A percentile compares a stretch with the other conserved stretches of the same genome.
Evolutionary conservation across 768 basidiomycete species (phyloP).

Genomic region (Coprinopsis sp.): DNA sequence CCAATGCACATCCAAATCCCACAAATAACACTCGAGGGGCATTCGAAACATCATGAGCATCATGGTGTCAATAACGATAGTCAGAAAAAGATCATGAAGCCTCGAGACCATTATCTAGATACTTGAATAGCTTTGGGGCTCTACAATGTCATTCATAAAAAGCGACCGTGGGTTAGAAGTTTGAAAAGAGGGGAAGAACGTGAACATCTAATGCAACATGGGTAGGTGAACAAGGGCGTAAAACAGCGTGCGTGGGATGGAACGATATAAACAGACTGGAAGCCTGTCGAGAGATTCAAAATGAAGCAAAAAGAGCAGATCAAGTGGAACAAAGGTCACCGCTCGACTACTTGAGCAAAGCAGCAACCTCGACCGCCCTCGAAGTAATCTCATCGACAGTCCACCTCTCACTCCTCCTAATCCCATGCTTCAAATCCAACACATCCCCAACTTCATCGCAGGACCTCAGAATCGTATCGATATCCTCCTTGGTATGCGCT

Average conservation of each 20-base stretch:
- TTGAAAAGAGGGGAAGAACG: no score
- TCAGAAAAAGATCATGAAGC: no score
- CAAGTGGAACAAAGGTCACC: not conserved
- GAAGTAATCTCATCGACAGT: slow-evolving; percentile 65
- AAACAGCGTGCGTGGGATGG: not conserved
- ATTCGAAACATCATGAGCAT: no score
- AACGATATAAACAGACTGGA: not conserved
- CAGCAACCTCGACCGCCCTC: slow-evolving; percentile 72
- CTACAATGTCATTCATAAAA: no score
- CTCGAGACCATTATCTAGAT: not conserved
- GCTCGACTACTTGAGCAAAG: slow-evolving; percentile 19
- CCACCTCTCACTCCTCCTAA: slow-evolving; percentile 60
- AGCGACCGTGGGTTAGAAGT: no score
- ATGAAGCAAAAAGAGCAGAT: slow-evolving; percentile 1
- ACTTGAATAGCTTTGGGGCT: no score
- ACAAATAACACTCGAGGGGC: no score
- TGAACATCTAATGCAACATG: no score
- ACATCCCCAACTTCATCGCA: slow-evolving; percentile 90
- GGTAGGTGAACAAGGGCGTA: no score
- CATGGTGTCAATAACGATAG: no score
- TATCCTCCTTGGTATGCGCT: slow-evolving; percentile 94
- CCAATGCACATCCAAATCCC: not conserved
- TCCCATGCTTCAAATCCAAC: slow-evolving; percentile 84
- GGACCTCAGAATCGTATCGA: slow-evolving; percentile 79
- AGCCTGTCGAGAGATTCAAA: not conserved